These are phyloP conservation scores for Neopestalotiopsis clavispora DNA, from an alignment of 2,329 filamentous ascomycete species.

Conservation along the genomic window DNA sequence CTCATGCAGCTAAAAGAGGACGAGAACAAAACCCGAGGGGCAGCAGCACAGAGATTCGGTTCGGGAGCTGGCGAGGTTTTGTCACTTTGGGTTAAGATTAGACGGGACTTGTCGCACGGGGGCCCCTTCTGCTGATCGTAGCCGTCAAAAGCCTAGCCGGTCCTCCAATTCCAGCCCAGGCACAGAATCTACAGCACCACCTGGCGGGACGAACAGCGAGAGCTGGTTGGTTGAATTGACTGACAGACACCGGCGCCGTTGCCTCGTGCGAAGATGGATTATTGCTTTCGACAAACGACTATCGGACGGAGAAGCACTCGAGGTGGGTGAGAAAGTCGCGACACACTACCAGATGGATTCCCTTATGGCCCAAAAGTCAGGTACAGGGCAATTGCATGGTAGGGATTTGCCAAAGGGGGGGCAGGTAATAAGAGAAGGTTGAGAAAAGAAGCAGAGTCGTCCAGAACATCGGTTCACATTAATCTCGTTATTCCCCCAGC, in stretches of 20 bases:
- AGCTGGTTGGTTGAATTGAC: background rate
- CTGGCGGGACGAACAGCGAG: background rate
- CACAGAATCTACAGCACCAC: background rate
- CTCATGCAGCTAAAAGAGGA: slow-evolving; percentile 9
- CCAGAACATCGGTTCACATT: slow-evolving; percentile 1
- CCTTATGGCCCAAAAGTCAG: too few relatives aligned
- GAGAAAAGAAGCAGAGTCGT: slow-evolving; percentile 1
- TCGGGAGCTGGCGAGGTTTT: slow-evolving; percentile 10
- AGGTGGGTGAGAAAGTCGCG: background rate
- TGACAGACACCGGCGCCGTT: background rate
- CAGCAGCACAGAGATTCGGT: background rate
- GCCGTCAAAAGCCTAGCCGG: slow-evolving; percentile 11
- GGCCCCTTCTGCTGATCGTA: slow-evolving; percentile 9
- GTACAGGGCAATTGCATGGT: background rate
- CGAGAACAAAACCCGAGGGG: background rate
- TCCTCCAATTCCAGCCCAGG: slow-evolving; percentile 13
- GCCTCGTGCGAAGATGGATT: background rate
- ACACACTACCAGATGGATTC: background rate
- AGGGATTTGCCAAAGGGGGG: background rate
- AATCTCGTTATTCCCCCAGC: background rate
- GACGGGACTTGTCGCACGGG: slow-evolving; percentile 11
- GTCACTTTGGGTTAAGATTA: slow-evolving; percentile 16
- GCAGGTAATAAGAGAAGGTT: background rate
- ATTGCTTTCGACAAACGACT: slow-evolving; percentile 2
- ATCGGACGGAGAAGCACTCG: background rate